Percentiles rank a stretch among this genome's conserved stretches.
phyloP scores from a whole-genome alignment of 2,329 filamentous ascomycete species.

The Cladosporium velox region DNA sequence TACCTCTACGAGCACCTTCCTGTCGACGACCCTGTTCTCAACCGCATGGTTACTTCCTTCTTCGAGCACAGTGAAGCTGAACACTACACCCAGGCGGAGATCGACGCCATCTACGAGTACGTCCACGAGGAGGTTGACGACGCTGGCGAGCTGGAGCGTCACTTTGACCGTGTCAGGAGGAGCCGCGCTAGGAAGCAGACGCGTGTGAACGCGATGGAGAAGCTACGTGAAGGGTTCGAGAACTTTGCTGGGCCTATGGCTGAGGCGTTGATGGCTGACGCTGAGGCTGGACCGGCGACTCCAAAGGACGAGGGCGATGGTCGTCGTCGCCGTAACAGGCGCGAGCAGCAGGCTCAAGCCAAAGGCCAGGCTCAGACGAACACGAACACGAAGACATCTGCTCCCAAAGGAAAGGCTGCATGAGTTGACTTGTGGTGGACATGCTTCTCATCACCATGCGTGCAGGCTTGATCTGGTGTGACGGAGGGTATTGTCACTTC shows the following conservation, averaged over 20 bases:
- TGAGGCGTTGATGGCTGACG: not conserved
- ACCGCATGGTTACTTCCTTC: constrained; percentile 26
- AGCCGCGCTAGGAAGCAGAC: constrained; percentile 8
- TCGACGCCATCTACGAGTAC: constrained; percentile 19
- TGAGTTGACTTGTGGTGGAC: not conserved
- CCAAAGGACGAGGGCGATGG: not conserved
- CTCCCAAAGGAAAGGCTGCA: not conserved
- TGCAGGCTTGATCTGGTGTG: not conserved
- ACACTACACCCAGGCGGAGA: constrained; percentile 12
- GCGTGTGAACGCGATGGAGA: constrained; percentile 8
- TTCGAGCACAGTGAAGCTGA: constrained; percentile 18
- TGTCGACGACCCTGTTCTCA: constrained; percentile 22
- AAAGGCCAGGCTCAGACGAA: not conserved
- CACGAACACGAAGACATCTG: not conserved
- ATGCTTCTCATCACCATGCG: not conserved
- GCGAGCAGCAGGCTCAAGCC: constrained; percentile 13
- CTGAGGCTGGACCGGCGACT: not conserved
- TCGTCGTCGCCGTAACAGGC: constrained; percentile 20
- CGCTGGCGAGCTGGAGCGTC: constrained; percentile 7
- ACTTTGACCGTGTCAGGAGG: constrained; percentile 16
- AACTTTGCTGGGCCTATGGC: constrained; percentile 13
- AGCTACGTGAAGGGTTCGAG: constrained; percentile 16
- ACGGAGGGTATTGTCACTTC: not conserved
- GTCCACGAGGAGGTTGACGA: constrained; percentile 8
- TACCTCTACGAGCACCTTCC: constrained; percentile 25